phyloP scores from a whole-genome alignment of 352 stramenopile species.

The Phytophthora crassamura region DNA sequence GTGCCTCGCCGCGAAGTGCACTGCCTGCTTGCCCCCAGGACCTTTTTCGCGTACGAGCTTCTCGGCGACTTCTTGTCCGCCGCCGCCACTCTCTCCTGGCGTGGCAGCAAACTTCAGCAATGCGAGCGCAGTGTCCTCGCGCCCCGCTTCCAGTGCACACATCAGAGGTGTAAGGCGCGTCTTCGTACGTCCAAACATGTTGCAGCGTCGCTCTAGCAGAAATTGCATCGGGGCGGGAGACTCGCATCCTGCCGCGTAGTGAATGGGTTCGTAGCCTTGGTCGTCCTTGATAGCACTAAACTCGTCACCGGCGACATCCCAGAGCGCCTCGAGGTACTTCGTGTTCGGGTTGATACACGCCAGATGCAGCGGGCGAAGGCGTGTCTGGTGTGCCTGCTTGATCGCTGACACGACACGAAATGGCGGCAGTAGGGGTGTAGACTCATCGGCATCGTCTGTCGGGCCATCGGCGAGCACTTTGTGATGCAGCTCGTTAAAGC shows the following conservation, averaged over 20 bases:
- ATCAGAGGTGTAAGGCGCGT: constrained; percentile 69
- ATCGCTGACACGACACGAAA: constrained; percentile 72
- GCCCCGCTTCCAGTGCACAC: constrained; percentile 48
- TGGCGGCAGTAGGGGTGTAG: constrained; percentile 39
- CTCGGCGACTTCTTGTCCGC: constrained; percentile 52
- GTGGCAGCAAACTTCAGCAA: constrained; percentile 49
- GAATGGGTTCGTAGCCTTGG: constrained; percentile 64
- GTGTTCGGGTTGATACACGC: constrained; percentile 79
- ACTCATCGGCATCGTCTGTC: constrained; percentile 19
- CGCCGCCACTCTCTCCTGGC: constrained; percentile 30
- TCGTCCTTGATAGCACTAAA: constrained; percentile 63
- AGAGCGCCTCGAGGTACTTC: constrained; percentile 67
- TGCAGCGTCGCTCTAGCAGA: constrained; percentile 61
- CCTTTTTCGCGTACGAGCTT: constrained; percentile 59
- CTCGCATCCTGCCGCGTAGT: constrained; percentile 72
- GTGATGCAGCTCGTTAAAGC: constrained; percentile 54
- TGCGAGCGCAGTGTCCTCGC: constrained; percentile 65
- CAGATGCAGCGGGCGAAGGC: constrained; percentile 74
- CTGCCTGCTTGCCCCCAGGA: constrained; percentile 54
- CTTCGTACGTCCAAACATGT: constrained; percentile 69
- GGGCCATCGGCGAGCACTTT: constrained; percentile 54
- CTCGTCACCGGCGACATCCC: constrained; percentile 60
- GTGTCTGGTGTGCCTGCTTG: constrained; percentile 70
- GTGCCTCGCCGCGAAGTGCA: constrained; percentile 64
- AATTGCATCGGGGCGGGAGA: constrained; percentile 61